phyloP scores from a whole-genome alignment of 2,329 filamentous ascomycete genomes.

The Tolypocladium ophioglossoides region DNA sequence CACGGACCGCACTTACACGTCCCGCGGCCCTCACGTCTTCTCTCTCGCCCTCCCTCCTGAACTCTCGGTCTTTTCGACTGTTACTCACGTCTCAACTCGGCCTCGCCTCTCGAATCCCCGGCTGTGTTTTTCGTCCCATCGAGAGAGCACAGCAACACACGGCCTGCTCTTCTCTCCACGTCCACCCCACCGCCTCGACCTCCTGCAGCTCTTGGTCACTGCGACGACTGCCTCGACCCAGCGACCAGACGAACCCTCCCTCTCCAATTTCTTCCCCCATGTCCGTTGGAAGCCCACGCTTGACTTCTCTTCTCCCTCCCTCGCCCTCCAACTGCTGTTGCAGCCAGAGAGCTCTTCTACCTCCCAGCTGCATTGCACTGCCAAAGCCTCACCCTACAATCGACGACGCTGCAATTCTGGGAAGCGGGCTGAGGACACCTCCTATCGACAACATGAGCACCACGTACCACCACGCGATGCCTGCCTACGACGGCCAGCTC shows the following conservation, averaged over 20 bases:
- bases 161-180: background rate
- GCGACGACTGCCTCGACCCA: slow-evolving; percentile 1
- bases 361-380: slow-evolving; percentile 8
- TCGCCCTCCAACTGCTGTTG: slow-evolving; percentile 11
- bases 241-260: background rate
- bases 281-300: slow-evolving; percentile 15
- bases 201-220: slow-evolving; percentile 5
- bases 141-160: background rate
- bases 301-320: slow-evolving; percentile 9
- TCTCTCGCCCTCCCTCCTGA: background rate
- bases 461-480: slow-evolving; percentile 37
- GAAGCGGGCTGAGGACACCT: slow-evolving; percentile 37
- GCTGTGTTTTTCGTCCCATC: background rate
- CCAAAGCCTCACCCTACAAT: slow-evolving; percentile 13
- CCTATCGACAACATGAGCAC: slow-evolving; percentile 42
- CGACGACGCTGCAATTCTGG: slow-evolving; percentile 9
- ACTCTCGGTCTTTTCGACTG: background rate
- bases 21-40: background rate
- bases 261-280: slow-evolving; percentile 9
- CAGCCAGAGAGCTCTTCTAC: slow-evolving; percentile 9
- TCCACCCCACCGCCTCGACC: background rate
- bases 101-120: background rate
- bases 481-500: slow-evolving; percentile 34
- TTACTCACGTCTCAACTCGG: background rate
- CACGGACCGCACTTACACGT: slow-evolving; percentile 1